A percentile compares a stretch with the other conserved stretches of the same genome.
Evolutionary conservation across 148 eudicot genomes (phyloP).

Genomic region (Polygonum maritimum): DNA sequence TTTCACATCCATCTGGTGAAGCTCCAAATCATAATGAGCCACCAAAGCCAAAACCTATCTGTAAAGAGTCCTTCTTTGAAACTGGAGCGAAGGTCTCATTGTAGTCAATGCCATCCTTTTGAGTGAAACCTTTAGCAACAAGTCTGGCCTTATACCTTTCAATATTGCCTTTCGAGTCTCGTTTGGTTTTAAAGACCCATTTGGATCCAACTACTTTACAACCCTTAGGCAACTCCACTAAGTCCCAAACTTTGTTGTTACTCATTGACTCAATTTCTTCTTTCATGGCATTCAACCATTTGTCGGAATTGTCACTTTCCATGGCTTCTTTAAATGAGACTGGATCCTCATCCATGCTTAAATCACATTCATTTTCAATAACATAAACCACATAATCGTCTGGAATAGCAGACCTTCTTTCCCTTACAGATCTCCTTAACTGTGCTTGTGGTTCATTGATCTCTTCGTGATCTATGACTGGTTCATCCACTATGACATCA

Average conservation of each 20-base stretch:
- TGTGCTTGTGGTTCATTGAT: not conserved
- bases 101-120: too few relatives aligned
- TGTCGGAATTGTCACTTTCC: not conserved
- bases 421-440: not conserved
- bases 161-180: not conserved
- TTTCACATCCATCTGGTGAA: constrained; percentile 4
- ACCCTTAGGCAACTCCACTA: not conserved
- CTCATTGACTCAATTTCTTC: not conserved
- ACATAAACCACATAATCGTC: not conserved
- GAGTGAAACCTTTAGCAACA: too few relatives aligned
- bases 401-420: not conserved
- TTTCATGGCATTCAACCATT: not conserved
- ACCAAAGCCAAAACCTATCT: not conserved
- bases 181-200: not conserved
- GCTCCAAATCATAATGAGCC: not conserved
- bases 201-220: not conserved
- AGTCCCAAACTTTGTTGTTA: constrained; percentile 2
- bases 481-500: not conserved
- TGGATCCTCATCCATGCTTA: not conserved
- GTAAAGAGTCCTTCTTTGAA: not conserved
- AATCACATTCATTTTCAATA: not conserved
- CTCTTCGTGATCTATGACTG: not conserved
- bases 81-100: not conserved
- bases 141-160: not conserved
- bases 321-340: not conserved